Evolutionary conservation across 2,329 filamentous ascomycete genomes (phyloP).

Genomic region (Neonectria sp.): DNA sequence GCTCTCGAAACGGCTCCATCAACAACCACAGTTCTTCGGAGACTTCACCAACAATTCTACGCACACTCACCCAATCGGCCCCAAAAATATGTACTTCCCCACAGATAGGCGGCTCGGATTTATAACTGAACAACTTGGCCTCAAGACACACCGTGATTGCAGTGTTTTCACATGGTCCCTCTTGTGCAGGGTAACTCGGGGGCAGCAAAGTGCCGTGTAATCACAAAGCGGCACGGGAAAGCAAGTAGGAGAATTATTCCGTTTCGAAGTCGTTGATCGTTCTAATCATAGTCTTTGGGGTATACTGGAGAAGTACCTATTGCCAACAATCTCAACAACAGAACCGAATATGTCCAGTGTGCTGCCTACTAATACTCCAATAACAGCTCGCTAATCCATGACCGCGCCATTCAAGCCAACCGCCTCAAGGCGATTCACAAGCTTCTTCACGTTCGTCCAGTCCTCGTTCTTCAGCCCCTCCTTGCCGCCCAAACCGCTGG

Average conservation of each 20-base stretch:
- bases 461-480: constrained; percentile 89
- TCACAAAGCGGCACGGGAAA: neutral
- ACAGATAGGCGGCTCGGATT: accelerated
- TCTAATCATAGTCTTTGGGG: constrained; percentile 36
- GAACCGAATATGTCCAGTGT: constrained; percentile 33
- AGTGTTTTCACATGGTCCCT: neutral
- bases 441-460: constrained; percentile 93
- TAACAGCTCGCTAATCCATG: constrained; percentile 51
- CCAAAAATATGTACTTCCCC: no score
- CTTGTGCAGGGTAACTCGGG: neutral
- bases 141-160: neutral
- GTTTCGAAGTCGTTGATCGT: constrained; percentile 13
- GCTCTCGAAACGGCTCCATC: no score
- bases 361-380: constrained; percentile 37
- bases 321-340: constrained; percentile 36
- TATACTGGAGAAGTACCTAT: constrained; percentile 44
- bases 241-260: constrained; percentile 2
- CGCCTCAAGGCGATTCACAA: constrained; percentile 82
- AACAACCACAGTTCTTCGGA: no score
- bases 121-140: neutral
- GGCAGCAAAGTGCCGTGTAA: neutral
- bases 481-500: constrained; percentile 84
- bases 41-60: neutral
- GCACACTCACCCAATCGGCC: no score
- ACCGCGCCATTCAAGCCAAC: constrained; percentile 66